A percentile compares a stretch with the other conserved stretches of the same genome.
Evolutionary conservation across 2,329 filamentous ascomycete species (phyloP).

Genomic region (Penicillium sp.): DNA sequence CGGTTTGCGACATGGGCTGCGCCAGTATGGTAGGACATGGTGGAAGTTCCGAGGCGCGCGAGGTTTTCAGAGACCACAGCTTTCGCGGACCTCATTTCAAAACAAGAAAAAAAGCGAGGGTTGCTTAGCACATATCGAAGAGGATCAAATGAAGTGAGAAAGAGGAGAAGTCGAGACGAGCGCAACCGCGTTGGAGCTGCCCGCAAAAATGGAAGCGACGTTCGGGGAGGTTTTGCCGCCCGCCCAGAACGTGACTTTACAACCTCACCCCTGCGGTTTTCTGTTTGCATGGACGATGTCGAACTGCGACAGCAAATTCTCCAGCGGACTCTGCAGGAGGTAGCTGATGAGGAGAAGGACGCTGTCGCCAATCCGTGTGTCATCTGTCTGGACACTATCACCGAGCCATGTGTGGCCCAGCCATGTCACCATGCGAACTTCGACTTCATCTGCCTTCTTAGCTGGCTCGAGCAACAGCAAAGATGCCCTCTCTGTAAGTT

Average conservation of each 20-base stretch:
- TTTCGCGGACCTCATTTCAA: conserved; percentile 37
- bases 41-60: conserved; percentile 19
- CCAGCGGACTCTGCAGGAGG: conserved; percentile 48
- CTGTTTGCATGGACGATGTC: conserved; percentile 32
- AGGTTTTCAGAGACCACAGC: conserved; percentile 35
- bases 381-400: conserved; percentile 79
- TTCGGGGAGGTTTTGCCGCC: conserved; percentile 17
- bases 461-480: conserved; percentile 73
- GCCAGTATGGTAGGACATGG: conserved; percentile 25
- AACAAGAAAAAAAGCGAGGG: background rate
- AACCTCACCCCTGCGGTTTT: conserved; percentile 31
- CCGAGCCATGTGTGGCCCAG: conserved; percentile 68
- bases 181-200: background rate
- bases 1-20: background rate
- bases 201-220: conserved; percentile 1
- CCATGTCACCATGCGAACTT: conserved; percentile 82
- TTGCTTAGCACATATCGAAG: background rate
- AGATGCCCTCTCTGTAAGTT: conserved; percentile 76
- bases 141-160: background rate
- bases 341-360: conserved; percentile 36
- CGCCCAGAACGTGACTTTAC: conserved; percentile 12
- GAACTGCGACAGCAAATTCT: conserved; percentile 47
- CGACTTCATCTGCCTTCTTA: conserved; percentile 81
- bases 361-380: conserved; percentile 64
- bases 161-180: background rate